phyloP scores from a whole-genome alignment of 139 green algal genomes.

The Ostreobium quekettii region DNA sequence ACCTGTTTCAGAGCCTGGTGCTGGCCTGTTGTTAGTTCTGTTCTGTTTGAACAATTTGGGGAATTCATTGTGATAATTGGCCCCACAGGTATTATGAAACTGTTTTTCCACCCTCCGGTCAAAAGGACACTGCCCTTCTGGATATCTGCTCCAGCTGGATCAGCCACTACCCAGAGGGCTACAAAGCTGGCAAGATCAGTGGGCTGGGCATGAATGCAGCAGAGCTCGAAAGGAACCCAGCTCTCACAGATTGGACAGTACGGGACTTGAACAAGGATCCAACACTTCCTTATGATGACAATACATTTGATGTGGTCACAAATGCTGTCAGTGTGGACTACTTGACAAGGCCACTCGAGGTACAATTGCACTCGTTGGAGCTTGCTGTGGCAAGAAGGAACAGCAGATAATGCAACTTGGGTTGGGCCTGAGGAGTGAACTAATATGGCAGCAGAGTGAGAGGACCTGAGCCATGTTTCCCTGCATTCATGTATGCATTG shows the following conservation, averaged over 20 bases:
- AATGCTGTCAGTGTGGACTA: conserved; percentile 79
- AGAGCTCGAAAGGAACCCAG: conserved; percentile 63
- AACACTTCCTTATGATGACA: conserved; percentile 72
- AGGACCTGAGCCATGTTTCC: too few species aligned
- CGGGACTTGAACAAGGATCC: conserved; percentile 62
- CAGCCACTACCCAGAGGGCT: conserved; percentile 71
- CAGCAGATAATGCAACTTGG: too few species aligned
- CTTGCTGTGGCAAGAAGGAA: too few species aligned
- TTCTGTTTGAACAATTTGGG: too few species aligned
- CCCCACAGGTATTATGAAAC: conserved; percentile 63
- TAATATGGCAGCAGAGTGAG: too few species aligned
- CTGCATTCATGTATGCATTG: too few species aligned
- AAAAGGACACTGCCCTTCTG: conserved; percentile 47
- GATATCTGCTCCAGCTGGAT: conserved; percentile 83
- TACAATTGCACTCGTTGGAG: too few species aligned
- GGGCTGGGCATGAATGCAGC: conserved; percentile 80
- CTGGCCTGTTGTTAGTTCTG: too few species aligned
- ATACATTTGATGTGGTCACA: conserved; percentile 71
- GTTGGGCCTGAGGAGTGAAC: too few species aligned
- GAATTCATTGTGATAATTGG: too few species aligned
- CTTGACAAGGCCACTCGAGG: conserved; percentile 62
- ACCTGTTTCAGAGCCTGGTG: too few species aligned
- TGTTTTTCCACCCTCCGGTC: conserved; percentile 48
- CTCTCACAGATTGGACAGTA: conserved; percentile 52
- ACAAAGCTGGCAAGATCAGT: conserved; percentile 58